Base-by-base conservation (phyloP, 2,329 filamentous ascomycete genomes). In the Colletotrichum gigasporum region DNA sequence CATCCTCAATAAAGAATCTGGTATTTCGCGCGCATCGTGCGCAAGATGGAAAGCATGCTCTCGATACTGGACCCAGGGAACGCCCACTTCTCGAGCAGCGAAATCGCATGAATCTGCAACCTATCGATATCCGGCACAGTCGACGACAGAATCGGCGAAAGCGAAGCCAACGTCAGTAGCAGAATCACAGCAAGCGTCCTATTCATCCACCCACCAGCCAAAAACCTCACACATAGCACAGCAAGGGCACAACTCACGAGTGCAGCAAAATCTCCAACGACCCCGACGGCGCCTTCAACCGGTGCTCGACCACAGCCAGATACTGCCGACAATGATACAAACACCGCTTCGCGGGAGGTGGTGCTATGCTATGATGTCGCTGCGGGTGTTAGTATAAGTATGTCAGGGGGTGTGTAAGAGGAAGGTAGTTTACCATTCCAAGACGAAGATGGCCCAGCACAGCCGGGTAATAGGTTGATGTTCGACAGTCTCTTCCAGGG, bases 401-500 rank as follows among this genome's bases (percentile, higher is more conserved):
- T 22, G 3, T 2, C 8, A 24, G 7, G 39, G 16, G 9, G 2
- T 24, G 16, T 2, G 32, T 35, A 44, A 9, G 34, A 20, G 11
- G 5, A 44, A 41, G n/a, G 11, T 37, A 24, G 11, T 28, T 35
- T 57, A 72, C 70, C 70, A 69, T 63, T 72, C 71, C 12, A 72
- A 65, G 3, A 70, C 58, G 32, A 72, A 72, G 37, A 69, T 71
- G 4, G 67, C 62, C 70, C 70, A 72, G 55, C 70, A 70, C 16
- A 72, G 50, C 8, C 71, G 69, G 1, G 66, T 69, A 11, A 71
- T 18, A 7, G 66, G 64, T 35, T 69, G 60, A 14, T 56, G 11
- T 9, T 11, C 20, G 14, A 24, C 26, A 5, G 26, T 48, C 22
- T 48, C 44, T 18, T 48, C 44, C 7, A 37, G 5, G 26, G 44